Evolutionary conservation across 495 filamentous ascomycete species (phyloP), one percentile per base, ranked within the genome.

Genomic region (Hamigera avellanea): DNA sequence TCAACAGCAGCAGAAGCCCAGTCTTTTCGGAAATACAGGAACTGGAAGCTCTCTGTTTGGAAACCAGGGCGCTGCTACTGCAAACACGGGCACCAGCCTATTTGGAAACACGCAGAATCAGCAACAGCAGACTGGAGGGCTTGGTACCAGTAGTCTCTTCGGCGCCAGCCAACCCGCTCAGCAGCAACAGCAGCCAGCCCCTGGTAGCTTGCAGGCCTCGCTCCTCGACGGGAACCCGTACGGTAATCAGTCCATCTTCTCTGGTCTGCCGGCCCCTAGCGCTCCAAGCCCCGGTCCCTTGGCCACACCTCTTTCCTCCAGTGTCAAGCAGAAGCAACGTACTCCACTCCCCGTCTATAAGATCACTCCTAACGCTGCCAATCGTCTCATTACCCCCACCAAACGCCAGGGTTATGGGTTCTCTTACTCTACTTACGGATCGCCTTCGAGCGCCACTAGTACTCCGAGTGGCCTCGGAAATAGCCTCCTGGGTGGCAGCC

Each of bases 341-440:
- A 77, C 71, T 39, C 80, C 85, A 5, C 54, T 94, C 37, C 91
- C 93, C 6, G 75, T 87, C 46, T 88, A 93, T 61, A 91, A 85
- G 56, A 75, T 95, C 42, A 91, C 82, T 16, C 86, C 86, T 1
- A 75, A 72, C 21, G 80, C 83, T 28, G 74, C 83, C 33, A 78
- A 81, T 23, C 76, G 84, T 17, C 72, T 86, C 15, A 66, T 80
- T 17, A 95, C 88, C 2, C 91, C 91, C 2, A 81, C 83, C 37
- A 85, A 81, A 51, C 67, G 70, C 35, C 70, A 72, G 32, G 83
- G 82, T 2, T 95, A 79, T 53, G 87, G 87, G 6, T 93, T 94
- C 57, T 82, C 80, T 6, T 93, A 93, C 56, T 93, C 85, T 37
- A 84, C 76, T 17, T 93, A 91, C 48, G 83, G 81, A 17, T 86